Evolutionary conservation across 768 basidiomycete species (phyloP).

Genomic region (Cytidiella melzeri): DNA sequence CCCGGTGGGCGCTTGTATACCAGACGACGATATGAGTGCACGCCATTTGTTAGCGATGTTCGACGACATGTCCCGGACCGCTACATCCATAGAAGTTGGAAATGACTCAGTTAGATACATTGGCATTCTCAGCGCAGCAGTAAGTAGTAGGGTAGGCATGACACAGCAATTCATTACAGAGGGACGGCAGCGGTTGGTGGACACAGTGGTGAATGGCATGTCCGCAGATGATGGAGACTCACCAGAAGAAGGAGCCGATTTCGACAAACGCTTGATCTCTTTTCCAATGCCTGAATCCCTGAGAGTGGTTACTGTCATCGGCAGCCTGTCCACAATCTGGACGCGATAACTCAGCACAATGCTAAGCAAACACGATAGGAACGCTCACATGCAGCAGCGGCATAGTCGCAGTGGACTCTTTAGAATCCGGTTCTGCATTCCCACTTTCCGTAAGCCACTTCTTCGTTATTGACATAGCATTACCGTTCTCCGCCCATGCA

Average conservation of each 20-base stretch:
- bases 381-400: slow-evolving; percentile 77
- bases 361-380: neutral
- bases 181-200: neutral
- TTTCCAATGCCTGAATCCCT: slow-evolving; percentile 48
- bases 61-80: slow-evolving; percentile 90
- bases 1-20: slow-evolving; percentile 11
- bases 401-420: slow-evolving; percentile 65
- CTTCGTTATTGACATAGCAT: slow-evolving; percentile 71
- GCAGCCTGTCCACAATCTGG: slow-evolving; percentile 81
- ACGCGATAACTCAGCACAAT: neutral
- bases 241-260: slow-evolving; percentile 75
- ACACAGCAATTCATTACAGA: neutral
- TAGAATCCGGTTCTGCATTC: slow-evolving; percentile 46
- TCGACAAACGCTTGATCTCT: slow-evolving; percentile 60
- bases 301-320: slow-evolving; percentile 63
- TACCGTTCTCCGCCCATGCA: slow-evolving; percentile 74
- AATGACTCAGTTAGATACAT: slow-evolving; percentile 65
- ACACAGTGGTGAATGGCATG: neutral
- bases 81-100: slow-evolving; percentile 46
- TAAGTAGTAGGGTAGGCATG: neutral
- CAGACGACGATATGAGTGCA: slow-evolving; percentile 5
- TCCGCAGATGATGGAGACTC: slow-evolving; percentile 37
- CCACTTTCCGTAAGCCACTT: slow-evolving; percentile 75
- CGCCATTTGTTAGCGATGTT: slow-evolving; percentile 86
- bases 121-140: slow-evolving; percentile 2